A percentile compares a stretch with the other conserved stretches of the same genome.
These are phyloP conservation scores for Diversispora epigaea DNA, from an alignment of 192 early-diverging fungal species.

Conservation along the genomic window DNA sequence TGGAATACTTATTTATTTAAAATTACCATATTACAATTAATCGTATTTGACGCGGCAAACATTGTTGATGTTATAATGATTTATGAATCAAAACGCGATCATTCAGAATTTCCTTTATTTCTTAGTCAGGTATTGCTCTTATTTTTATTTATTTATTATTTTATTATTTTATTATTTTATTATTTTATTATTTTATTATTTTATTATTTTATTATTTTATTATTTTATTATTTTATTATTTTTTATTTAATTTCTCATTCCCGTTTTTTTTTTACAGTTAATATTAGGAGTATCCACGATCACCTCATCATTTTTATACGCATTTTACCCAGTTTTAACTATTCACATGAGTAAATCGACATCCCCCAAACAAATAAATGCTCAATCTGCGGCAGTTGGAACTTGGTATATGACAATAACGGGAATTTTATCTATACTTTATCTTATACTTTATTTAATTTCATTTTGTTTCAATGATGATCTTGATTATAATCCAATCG, in stretches of 20 bases:
- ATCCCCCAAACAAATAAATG: background rate
- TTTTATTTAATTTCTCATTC: too few species aligned
- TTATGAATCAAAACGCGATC: background rate
- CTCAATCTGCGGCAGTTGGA: conserved; percentile 18
- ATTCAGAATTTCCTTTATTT: conserved; percentile 6
- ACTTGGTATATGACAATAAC: conserved; percentile 15
- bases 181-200: background rate
- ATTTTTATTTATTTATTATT: background rate
- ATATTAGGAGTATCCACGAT: conserved; percentile 11
- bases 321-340: background rate
- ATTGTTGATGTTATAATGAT: background rate
- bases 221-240: background rate
- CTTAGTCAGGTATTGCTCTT: background rate
- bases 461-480: background rate
- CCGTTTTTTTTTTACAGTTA: background rate
- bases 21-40: background rate
- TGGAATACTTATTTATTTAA: conserved; percentile 19
- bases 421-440: conserved; percentile 11
- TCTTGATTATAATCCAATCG: background rate
- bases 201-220: background rate
- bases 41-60: background rate
- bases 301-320: conserved; percentile 4
- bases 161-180: background rate
- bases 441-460: conserved; percentile 4
- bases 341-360: background rate